A percentile compares a stretch with the other conserved stretches of the same genome.
phyloP scores from a whole-genome alignment of 2,329 filamentous ascomycete genomes.

The Moelleriella libera region DNA sequence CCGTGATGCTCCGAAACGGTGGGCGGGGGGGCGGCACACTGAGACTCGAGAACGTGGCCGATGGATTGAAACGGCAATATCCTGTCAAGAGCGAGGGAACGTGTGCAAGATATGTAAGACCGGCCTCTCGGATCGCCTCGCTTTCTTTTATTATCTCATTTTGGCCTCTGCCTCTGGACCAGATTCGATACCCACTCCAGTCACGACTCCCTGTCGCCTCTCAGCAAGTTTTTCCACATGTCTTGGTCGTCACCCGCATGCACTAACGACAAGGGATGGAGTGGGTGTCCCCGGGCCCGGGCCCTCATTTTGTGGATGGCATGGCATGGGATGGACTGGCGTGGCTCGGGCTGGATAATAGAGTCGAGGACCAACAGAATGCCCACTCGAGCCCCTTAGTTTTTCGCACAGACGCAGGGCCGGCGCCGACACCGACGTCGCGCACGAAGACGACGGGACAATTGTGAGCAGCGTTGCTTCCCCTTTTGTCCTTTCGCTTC shows the following conservation, averaged over 20 bases:
- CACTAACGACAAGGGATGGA: slow-evolving; percentile 2
- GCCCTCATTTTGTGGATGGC: neutral
- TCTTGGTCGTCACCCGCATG: slow-evolving; percentile 3
- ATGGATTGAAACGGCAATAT: neutral
- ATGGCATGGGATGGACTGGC: neutral
- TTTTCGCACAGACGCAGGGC: neutral
- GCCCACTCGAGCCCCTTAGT: neutral
- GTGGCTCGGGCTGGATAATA: neutral
- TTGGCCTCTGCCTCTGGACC: neutral
- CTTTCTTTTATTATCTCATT: slow-evolving; percentile 1
- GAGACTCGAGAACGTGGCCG: neutral
- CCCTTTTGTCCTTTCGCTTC: neutral
- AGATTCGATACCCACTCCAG: neutral
- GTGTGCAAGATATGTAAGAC: neutral
- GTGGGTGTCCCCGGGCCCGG: neutral
- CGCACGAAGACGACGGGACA: neutral
- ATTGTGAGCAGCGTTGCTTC: neutral
- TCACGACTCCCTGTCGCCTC: neutral
- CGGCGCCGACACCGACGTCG: neutral
- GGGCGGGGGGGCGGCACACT: neutral
- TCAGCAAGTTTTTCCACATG: slow-evolving; percentile 1
- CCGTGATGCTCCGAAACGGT: neutral
- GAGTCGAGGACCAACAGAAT: neutral
- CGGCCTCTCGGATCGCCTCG: neutral
- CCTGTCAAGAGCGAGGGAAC: neutral